phyloP scores from a whole-genome alignment of 2,329 filamentous ascomycete genomes.

The Periglandula ipomoeae region DNA sequence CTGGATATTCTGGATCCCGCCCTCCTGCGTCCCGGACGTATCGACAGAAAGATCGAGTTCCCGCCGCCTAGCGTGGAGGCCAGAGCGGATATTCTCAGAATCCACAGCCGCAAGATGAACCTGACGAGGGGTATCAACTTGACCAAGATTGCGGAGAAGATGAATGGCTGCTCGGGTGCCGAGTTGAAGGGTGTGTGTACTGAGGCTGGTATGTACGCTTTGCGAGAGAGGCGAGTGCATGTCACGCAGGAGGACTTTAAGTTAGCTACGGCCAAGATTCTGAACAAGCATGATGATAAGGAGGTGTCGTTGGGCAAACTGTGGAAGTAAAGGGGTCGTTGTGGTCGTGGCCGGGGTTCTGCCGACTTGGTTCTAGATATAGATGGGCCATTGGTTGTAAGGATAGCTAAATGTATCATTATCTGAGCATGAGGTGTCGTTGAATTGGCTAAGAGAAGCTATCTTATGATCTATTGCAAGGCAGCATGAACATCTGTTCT shows the following conservation, averaged over 20 bases:
- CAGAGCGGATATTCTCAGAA: constrained; percentile 92
- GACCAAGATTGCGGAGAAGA: constrained; percentile 98
- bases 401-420: constrained; percentile 26
- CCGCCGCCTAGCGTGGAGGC: constrained; percentile 94
- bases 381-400: constrained; percentile 22
- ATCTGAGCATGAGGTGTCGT: constrained; percentile 6
- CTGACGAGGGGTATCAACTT: constrained; percentile 94
- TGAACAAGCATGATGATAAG: constrained; percentile 99
- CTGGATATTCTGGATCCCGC: constrained; percentile 95
- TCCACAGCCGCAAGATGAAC: constrained; percentile 98
- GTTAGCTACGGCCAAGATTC: constrained; percentile 93
- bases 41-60: constrained; percentile 98
- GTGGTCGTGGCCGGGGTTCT: constrained; percentile 2
- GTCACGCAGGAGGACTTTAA: constrained; percentile 99
- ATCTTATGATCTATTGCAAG: too few species aligned
- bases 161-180: constrained; percentile 97
- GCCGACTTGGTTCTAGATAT: constrained; percentile 11
- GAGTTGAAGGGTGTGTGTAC: constrained; percentile 99
- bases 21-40: constrained; percentile 87
- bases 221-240: constrained; percentile 90
- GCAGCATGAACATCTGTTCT: too few species aligned
- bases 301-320: constrained; percentile 84
- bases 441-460: too few species aligned
- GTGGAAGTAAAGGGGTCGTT: constrained; percentile 36
- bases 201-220: constrained; percentile 95